Evolutionary conservation across 129 eudicot species (phyloP).

Genomic region (Artemisia annua): DNA sequence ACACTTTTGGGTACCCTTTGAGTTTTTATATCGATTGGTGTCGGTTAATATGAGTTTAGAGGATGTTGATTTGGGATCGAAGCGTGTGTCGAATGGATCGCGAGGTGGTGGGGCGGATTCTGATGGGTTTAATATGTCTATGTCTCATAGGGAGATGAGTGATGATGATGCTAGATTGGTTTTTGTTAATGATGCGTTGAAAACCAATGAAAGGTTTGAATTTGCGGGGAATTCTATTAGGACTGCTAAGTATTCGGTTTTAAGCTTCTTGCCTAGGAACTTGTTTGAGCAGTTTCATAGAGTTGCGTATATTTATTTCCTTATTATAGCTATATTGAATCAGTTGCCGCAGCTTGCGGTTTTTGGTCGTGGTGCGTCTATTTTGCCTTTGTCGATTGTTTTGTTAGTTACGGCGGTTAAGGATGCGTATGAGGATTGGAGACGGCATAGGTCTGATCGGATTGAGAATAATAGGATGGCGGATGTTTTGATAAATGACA

Average conservation of each 20-base stretch:
- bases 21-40: too few species aligned
- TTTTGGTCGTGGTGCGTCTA: slow-evolving; percentile 83
- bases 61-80: slow-evolving; percentile 51
- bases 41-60: slow-evolving; percentile 42
- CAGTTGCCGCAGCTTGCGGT: slow-evolving; percentile 98
- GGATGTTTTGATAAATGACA: slow-evolving; percentile 51
- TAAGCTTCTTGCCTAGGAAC: slow-evolving; percentile 89
- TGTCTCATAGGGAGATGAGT: slow-evolving; percentile 80
- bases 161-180: slow-evolving; percentile 86
- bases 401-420: slow-evolving; percentile 84
- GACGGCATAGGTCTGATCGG: slow-evolving; percentile 77
- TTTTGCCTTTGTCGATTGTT: slow-evolving; percentile 79
- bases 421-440: slow-evolving; percentile 95
- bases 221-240: slow-evolving; percentile 82
- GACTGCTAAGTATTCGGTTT: slow-evolving; percentile 71
- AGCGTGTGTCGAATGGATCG: slow-evolving; percentile 59
- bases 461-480: slow-evolving; percentile 78
- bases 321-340: slow-evolving; percentile 78
- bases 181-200: slow-evolving; percentile 66
- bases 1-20: too few species aligned
- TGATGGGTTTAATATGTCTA: slow-evolving; percentile 57
- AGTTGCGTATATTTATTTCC: slow-evolving; percentile 90
- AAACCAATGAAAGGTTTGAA: slow-evolving; percentile 77
- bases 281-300: slow-evolving; percentile 95
- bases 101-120: slow-evolving; percentile 62